Conservation (phyloP, 345 rosid species). For the Gossypium herbaceum region DNA sequence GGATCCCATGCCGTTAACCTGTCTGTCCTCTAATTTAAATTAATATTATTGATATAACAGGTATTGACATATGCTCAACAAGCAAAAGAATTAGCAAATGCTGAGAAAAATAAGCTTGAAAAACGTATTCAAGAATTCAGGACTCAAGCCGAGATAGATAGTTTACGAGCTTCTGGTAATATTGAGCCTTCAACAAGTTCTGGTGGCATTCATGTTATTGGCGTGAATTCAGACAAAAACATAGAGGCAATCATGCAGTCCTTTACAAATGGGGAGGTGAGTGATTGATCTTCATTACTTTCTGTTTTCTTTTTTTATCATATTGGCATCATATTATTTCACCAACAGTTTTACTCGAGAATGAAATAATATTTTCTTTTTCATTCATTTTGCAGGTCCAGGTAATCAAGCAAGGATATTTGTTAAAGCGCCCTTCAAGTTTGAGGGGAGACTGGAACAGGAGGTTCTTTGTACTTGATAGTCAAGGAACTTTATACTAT, state of each 20-base stretch:
- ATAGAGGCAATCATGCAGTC: conserved; percentile 53
- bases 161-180: conserved; percentile 38
- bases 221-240: conserved; percentile 44
- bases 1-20: neutral
- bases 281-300: conserved; percentile 7
- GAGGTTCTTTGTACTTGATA: conserved; percentile 81
- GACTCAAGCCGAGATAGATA: conserved; percentile 69
- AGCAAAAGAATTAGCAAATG: conserved; percentile 71
- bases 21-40: neutral
- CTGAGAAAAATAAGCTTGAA: conserved; percentile 77
- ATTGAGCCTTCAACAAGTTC: conserved; percentile 37
- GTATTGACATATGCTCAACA: conserved; percentile 78
- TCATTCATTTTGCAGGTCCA: conserved; percentile 37
- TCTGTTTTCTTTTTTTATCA: neutral
- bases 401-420: conserved; percentile 76
- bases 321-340: conserved; percentile 7
- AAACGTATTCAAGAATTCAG: conserved; percentile 91
- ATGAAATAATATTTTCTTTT: conserved; percentile 6
- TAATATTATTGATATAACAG: conserved; percentile 29
- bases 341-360: neutral
- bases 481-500: conserved; percentile 72
- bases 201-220: conserved; percentile 41
- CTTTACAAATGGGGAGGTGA: conserved; percentile 65
- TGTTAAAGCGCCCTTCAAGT: conserved; percentile 65
- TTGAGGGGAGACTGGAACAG: conserved; percentile 83